These are phyloP conservation scores for Santalum album DNA, from an alignment of 164 flowering plant genomes.

Conservation along the genomic window DNA sequence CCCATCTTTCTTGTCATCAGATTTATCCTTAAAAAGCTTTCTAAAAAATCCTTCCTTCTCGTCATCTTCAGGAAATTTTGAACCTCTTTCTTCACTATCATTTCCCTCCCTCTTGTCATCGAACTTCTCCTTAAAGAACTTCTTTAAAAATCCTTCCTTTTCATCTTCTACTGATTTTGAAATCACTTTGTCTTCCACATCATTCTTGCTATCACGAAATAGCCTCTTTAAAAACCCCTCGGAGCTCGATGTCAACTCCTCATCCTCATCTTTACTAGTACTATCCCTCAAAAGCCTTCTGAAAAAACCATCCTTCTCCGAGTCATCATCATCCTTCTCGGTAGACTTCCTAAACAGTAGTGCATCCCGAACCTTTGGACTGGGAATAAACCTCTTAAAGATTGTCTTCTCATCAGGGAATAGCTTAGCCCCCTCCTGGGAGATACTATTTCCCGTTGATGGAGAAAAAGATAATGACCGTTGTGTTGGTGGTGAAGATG, in stretches of 20 bases:
- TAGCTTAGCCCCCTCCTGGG: slow-evolving; percentile 36
- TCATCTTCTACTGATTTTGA: slow-evolving; percentile 34
- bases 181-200: slow-evolving; percentile 39
- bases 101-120: slow-evolving; percentile 42
- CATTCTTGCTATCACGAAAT: slow-evolving; percentile 76
- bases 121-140: slow-evolving; percentile 50
- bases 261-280: slow-evolving; percentile 48
- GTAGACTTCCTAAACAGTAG: slow-evolving; percentile 40
- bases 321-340: slow-evolving; percentile 40
- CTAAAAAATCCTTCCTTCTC: slow-evolving; percentile 89
- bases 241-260: slow-evolving; percentile 51
- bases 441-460: slow-evolving; percentile 31
- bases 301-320: slow-evolving; percentile 46
- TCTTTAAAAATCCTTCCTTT: slow-evolving; percentile 15
- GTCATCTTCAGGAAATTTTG: slow-evolving; percentile 57
- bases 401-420: slow-evolving; percentile 72
- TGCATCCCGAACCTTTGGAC: slow-evolving; percentile 40
- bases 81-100: slow-evolving; percentile 25
- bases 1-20: slow-evolving; percentile 80
- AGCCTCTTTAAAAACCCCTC: slow-evolving; percentile 85
- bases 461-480: slow-evolving; percentile 57
- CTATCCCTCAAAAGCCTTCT: slow-evolving; percentile 35
- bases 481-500: slow-evolving; percentile 65
- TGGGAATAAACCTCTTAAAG: slow-evolving; percentile 40
- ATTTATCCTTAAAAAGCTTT: slow-evolving; percentile 69